phyloP scores from a whole-genome alignment of 108 stramenopile species.

The Skeletonema marinoi region DNA sequence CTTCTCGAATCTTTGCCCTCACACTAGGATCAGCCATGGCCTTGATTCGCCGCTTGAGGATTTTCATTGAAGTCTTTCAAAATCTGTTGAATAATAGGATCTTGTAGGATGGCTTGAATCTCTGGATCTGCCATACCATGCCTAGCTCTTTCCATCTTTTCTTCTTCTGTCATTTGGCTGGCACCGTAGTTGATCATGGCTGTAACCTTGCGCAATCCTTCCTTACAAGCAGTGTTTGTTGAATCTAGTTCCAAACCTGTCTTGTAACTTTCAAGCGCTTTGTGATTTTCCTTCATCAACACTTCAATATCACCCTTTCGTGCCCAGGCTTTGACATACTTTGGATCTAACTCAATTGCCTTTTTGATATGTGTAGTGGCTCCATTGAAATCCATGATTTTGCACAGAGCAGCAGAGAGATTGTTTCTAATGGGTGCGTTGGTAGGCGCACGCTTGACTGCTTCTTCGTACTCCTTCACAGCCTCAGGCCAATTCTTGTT shows the following conservation, averaged over 20 bases:
- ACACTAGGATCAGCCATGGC: constrained; percentile 91
- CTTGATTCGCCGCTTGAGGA: constrained; percentile 88
- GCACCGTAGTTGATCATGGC: constrained; percentile 77
- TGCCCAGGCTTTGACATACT: constrained; percentile 98
- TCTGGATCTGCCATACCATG: constrained; percentile 99
- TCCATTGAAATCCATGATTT: constrained; percentile 97
- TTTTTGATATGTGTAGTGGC: constrained; percentile 94
- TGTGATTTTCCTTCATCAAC: constrained; percentile 97
- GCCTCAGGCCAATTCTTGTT: constrained; percentile 87
- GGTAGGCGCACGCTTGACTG: constrained; percentile 97
- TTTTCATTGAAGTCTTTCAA: constrained; percentile 94
- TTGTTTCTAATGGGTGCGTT: constrained; percentile 98
- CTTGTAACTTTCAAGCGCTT: constrained; percentile 96
- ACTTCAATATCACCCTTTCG: constrained; percentile 99
- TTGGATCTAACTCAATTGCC: constrained; percentile 95
- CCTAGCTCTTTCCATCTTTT: constrained; percentile 92
- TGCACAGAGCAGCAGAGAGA: constrained; percentile 93
- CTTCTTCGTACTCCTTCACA: constrained; percentile 91
- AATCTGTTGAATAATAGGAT: constrained; percentile 97
- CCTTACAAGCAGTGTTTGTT: constrained; percentile 88
- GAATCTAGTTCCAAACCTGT: constrained; percentile 90
- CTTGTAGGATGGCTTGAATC: constrained; percentile 93
- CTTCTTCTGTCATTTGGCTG: constrained; percentile 84
- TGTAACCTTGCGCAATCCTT: constrained; percentile 88
- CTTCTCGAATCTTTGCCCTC: constrained; percentile 95